phyloP scores from a whole-genome alignment of 2,329 filamentous ascomycete species.

The Stagonosporopsis vannaccii region DNA sequence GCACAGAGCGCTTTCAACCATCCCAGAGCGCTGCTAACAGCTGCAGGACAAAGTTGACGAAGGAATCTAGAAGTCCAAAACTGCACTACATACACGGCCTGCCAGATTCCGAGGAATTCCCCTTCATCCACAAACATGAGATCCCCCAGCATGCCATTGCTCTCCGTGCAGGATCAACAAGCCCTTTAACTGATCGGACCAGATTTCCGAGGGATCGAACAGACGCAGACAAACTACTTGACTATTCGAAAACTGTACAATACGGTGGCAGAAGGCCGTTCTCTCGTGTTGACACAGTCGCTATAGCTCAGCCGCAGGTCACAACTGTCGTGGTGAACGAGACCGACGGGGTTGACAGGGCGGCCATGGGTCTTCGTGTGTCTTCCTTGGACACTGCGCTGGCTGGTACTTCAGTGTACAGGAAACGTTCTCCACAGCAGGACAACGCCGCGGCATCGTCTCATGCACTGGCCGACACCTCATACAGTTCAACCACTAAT shows the following conservation, averaged over 20 bases:
- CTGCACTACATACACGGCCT: slow-evolving; percentile 32
- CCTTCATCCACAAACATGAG: slow-evolving; percentile 33
- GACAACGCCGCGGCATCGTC: neutral
- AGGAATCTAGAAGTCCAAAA: slow-evolving; percentile 24
- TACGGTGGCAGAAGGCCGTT: neutral
- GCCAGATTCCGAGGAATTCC: slow-evolving; percentile 25
- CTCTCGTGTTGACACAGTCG: neutral
- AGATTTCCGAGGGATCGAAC: neutral
- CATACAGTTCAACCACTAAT: neutral
- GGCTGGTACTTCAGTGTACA: slow-evolving; percentile 1
- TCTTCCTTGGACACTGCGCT: neutral
- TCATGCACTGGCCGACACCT: neutral
- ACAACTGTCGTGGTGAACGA: slow-evolving; percentile 4
- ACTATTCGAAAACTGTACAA: slow-evolving; percentile 2
- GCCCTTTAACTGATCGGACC: slow-evolving; percentile 14
- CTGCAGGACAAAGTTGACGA: neutral
- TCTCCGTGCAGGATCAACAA: slow-evolving; percentile 22
- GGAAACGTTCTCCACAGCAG: neutral
- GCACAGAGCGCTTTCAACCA: neutral
- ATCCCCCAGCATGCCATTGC: slow-evolving; percentile 26
- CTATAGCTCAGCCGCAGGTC: neutral
- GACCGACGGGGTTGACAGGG: neutral
- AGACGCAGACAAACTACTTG: neutral
- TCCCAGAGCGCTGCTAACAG: neutral
- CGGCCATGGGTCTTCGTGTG: neutral